Conservation (phyloP, 73 alveolate species). For the Paramecium sexaurelia region DNA sequence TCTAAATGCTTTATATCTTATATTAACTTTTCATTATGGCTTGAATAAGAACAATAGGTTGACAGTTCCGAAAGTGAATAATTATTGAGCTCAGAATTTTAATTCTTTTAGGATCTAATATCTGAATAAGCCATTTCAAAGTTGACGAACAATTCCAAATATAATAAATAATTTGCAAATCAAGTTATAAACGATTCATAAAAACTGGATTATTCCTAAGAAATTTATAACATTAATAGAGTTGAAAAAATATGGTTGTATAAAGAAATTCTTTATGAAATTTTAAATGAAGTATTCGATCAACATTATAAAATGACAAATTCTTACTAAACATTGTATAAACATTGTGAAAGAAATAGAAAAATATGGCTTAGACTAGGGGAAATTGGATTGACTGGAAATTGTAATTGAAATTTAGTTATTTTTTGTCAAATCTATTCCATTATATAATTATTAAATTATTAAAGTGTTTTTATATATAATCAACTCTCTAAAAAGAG, state of each 20-base stretch:
- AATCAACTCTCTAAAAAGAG: too few species aligned
- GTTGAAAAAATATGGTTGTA: not conserved
- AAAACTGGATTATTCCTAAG: not conserved
- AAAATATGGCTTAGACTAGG: slow-evolving; percentile 27
- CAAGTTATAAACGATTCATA: not conserved
- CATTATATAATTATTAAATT: not conserved
- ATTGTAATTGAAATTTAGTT: not conserved
- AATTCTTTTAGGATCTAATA: not conserved
- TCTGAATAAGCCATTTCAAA: not conserved
- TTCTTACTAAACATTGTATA: not conserved
- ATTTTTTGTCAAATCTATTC: not conserved
- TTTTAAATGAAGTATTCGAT: not conserved
- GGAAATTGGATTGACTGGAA: slow-evolving; percentile 9
- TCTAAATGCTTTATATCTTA: not conserved
- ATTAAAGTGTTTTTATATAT: too few species aligned
- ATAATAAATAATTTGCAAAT: not conserved
- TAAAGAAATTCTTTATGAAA: not conserved
- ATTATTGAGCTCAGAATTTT: not conserved
- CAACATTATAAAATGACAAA: not conserved
- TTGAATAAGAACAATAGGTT: not conserved
- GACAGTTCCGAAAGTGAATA: not conserved
- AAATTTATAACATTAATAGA: not conserved
- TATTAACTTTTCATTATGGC: not conserved
- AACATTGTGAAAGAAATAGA: slow-evolving; percentile 27
- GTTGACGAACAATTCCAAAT: not conserved